A percentile compares a stretch with the other conserved stretches of the same genome.
Evolutionary conservation across 805 yeast genomes (phyloP).

Genomic region (Teunomyces funiuensis): DNA sequence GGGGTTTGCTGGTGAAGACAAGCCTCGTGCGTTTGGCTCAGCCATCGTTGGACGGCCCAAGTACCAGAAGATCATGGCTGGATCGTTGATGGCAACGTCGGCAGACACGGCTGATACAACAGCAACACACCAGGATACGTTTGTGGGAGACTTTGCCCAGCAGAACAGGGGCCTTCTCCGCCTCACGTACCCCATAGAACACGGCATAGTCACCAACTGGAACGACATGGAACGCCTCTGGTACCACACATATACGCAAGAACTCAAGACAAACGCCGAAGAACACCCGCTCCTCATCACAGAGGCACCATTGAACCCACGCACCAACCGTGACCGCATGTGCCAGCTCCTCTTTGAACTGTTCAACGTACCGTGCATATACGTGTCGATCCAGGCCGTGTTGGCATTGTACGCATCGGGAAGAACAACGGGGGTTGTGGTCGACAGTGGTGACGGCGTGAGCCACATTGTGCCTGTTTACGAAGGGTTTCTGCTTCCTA

Average conservation of each 20-base stretch:
- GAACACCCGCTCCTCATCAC: constrained; percentile 88
- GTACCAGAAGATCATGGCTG: constrained; percentile 79
- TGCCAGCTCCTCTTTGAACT: constrained; percentile 71
- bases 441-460: constrained; percentile 95
- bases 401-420: constrained; percentile 85
- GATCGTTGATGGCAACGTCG: constrained; percentile 13
- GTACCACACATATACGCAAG: constrained; percentile 63
- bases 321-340: constrained; percentile 55
- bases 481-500: constrained; percentile 80
- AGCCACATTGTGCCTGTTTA: constrained; percentile 85
- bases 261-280: constrained; percentile 57
- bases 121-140: constrained; percentile 49
- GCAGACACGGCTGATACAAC: constrained; percentile 10
- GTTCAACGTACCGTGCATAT: constrained; percentile 74
- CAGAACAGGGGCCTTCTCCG: constrained; percentile 73
- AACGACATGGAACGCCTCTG: constrained; percentile 81
- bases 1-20: constrained; percentile 91
- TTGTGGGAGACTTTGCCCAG: constrained; percentile 76
- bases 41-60: constrained; percentile 79
- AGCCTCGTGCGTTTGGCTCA: constrained; percentile 65
- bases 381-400: constrained; percentile 73
- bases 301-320: constrained; percentile 84
- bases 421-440: constrained; percentile 82
- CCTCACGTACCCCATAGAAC: constrained; percentile 70
- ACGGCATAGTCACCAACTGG: constrained; percentile 83